Evolutionary conservation across 768 basidiomycete species (phyloP), one percentile per base, ranked within the genome.

Genomic region (Amanita polypyramis): DNA sequence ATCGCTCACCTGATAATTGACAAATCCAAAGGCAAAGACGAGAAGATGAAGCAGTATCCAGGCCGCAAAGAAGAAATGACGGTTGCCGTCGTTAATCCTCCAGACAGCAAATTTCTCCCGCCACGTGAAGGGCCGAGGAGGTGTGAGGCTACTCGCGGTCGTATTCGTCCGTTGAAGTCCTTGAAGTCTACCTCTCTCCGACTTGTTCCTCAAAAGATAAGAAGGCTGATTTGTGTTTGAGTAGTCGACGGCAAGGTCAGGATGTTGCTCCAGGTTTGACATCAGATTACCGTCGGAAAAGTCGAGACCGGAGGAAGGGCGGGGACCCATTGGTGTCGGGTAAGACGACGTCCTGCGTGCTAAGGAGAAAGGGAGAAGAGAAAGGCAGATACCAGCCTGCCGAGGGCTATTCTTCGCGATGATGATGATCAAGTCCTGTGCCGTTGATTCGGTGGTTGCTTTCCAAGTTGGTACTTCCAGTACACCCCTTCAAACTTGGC

Each of bases 1-100:
- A 58, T 96, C 93, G 63, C 83, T 91, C 51, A 86, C 61, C 19
- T 77, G 67, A 65, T 91, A 94, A 65, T 89, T 73, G 50, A 89
- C 50, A 58, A 82, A 75, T 2, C 90, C 92, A 53, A 96, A 79
- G 34, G 72, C 70, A 47, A 80, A 76, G 44, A 92, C 88, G 29
- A 94, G 65, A 33, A 81, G 51, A 54, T 97, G 93, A 27, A 95
- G 74, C 62, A 90, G 66, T 43, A 94, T 67, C 80, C 85, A 96
- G 52, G 80, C 63, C 47, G 66, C 74, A 66, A 94, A 89, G 71
- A 93, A 90, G 33, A 94, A 55, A 46, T 77, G 72, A 37, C 75
- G 74, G 11, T 85, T 80, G 57, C 93, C 93, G 60, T 94, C 92
- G 61, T 94, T 93, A 62, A 93, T 89, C 85, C 91, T 85, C 92